Percentiles rank a stretch among this genome's conserved stretches.
Conservation (phyloP, 129 eudicot genomes). For the Flaveria sonorensis region DNA sequence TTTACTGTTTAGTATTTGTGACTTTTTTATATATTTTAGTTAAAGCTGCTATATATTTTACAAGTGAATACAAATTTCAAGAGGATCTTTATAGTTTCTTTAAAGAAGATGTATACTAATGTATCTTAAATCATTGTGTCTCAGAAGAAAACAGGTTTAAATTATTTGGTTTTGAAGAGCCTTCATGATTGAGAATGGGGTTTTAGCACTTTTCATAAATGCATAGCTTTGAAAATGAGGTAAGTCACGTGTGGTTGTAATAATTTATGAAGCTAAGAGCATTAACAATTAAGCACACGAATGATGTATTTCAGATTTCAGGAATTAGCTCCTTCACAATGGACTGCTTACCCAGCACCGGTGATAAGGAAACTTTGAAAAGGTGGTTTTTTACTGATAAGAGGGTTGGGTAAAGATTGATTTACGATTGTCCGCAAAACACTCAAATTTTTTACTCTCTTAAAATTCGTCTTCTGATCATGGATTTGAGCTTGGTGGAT, state of each 20-base stretch:
- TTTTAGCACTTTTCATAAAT: slow-evolving; percentile 40
- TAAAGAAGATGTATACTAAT: background rate
- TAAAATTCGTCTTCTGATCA: slow-evolving; percentile 13
- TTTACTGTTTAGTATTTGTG: background rate
- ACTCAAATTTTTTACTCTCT: slow-evolving; percentile 5
- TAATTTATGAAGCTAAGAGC: background rate
- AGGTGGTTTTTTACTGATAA: slow-evolving; percentile 83
- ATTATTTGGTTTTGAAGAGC: slow-evolving; percentile 21
- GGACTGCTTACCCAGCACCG: slow-evolving; percentile 53
- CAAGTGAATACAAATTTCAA: background rate
- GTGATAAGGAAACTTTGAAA: slow-evolving; percentile 68
- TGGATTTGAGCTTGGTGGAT: slow-evolving; percentile 63
- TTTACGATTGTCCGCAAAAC: background rate
- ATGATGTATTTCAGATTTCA: slow-evolving; percentile 43
- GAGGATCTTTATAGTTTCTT: background rate
- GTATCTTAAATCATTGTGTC: background rate
- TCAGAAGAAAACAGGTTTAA: slow-evolving; percentile 1
- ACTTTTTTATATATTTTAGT: background rate
- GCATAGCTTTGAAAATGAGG: slow-evolving; percentile 64
- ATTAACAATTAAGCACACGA: background rate
- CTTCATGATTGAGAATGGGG: slow-evolving; percentile 23
- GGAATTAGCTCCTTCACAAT: slow-evolving; percentile 41
- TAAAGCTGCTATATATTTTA: background rate
- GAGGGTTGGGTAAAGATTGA: slow-evolving; percentile 51
- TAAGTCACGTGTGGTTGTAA: slow-evolving; percentile 1